Evolutionary conservation across 148 eudicot genomes (phyloP), one percentile per base, ranked within the genome.

Genomic region (Fagopyrum homotropicum): DNA sequence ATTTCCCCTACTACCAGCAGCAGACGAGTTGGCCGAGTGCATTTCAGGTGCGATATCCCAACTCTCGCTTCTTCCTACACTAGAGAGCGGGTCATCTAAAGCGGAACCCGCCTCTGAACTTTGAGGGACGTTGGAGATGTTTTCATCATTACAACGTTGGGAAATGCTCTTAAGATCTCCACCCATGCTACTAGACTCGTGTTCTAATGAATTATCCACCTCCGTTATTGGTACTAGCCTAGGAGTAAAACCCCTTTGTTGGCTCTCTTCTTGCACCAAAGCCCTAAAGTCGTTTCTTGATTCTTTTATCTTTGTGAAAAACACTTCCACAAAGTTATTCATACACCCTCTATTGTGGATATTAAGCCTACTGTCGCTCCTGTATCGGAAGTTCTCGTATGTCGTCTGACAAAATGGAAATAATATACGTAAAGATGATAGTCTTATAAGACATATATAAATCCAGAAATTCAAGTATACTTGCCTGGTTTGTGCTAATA

Each of bases 401-500:
- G 90, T 88, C 11, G 85, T 76, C 85, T 79, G 77, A 43, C 16
- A 22, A 12, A 51, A 44, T 59, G 14, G 54, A 51, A 35, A 17
- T 5, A 55, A 7, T 43, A 43, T 43, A 22, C 26, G 26, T 22
- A 22, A 22, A 22, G 26, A 22, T 22, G 26, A 22, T 22, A 22
- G 26, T 22, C 26, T 22, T 22, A 22, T 22, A 22, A 22, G 0
- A 22, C 26, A 22, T 22, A 22, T 22, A 22, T 22, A 22, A 22
- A 22, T 22, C 26, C 26, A 22, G 26, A 22, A 59, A 22, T 59
- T 10, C 10, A 35, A 30, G 17, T 64, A n/a, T n/a, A 71, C 30
- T 75, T 64, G 89, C 96, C 98, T 92, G 98, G 75, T 92, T 92
- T 44, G 89, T 87, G 82, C 86, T 80, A 70, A 90, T 90, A 30